These are phyloP conservation scores for Cenchrus purpureus DNA, from an alignment of 176 grass and related monocot species.

Conservation along the genomic window DNA sequence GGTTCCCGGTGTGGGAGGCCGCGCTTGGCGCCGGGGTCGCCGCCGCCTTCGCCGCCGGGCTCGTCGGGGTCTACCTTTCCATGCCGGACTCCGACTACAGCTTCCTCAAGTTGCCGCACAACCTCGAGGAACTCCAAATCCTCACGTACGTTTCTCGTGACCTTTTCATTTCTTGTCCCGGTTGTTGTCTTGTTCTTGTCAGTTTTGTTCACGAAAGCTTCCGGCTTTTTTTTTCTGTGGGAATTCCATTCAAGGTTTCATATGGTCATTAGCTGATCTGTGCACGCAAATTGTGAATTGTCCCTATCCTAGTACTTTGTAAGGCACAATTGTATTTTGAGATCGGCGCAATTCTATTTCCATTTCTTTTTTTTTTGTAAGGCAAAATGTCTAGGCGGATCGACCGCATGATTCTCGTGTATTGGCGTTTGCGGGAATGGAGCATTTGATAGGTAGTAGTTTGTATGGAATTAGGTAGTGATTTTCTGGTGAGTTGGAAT, in stretches of 20 bases:
- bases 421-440: conserved; percentile 26
- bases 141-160: conserved; percentile 60
- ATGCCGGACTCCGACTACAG: conserved; percentile 85
- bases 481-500: conserved; percentile 13
- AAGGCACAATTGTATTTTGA: conserved; percentile 7
- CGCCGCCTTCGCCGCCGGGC: conserved; percentile 68
- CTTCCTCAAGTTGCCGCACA: conserved; percentile 68
- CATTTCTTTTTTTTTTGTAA: not conserved
- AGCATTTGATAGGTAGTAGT: conserved; percentile 20
- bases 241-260: not conserved
- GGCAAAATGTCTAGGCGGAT: conserved; percentile 16
- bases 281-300: not conserved
- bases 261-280: not conserved
- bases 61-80: conserved; percentile 82
- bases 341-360: conserved; percentile 10
- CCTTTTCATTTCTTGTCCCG: not conserved
- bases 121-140: conserved; percentile 81
- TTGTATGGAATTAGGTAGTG: not conserved
- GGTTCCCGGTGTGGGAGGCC: conserved; percentile 76
- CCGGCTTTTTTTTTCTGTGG: not conserved
- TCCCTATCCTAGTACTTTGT: not conserved
- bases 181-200: conserved; percentile 24
- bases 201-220: conserved; percentile 12
- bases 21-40: conserved; percentile 62
- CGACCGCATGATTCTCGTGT: not conserved